These are phyloP conservation scores for Coprinopsis sp. DNA, from an alignment of 768 basidiomycete genomes.

Conservation along the genomic window DNA sequence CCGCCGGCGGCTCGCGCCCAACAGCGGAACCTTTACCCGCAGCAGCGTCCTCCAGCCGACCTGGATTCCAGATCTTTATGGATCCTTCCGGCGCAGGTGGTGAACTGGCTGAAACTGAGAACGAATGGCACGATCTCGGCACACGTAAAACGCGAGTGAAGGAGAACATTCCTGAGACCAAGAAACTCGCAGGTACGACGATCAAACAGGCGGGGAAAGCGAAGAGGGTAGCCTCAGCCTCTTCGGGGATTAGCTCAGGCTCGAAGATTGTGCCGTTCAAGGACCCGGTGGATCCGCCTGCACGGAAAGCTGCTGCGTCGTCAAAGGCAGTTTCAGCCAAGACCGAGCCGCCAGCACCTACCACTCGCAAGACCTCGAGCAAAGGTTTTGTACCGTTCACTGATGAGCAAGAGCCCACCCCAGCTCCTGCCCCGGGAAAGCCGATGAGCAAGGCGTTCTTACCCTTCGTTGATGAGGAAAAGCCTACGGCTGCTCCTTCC, in stretches of 20 bases:
- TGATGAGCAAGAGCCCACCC: no score
- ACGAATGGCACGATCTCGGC: slow-evolving; percentile 68
- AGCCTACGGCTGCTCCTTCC: slow-evolving; percentile 8
- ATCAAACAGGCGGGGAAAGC: slow-evolving; percentile 57
- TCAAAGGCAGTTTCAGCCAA: slow-evolving; percentile 10
- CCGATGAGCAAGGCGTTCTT: slow-evolving; percentile 19
- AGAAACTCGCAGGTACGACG: slow-evolving; percentile 64
- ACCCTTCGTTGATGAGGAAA: slow-evolving; percentile 17
- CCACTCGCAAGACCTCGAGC: no score
- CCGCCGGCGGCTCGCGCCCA: slow-evolving; percentile 26
- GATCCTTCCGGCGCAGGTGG: slow-evolving; percentile 57
- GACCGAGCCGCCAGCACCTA: slow-evolving; percentile 18
- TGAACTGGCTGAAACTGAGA: slow-evolving; percentile 36
- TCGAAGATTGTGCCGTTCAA: slow-evolving; percentile 63
- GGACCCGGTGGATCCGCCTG: slow-evolving; percentile 51
- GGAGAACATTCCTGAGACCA: slow-evolving; percentile 69
- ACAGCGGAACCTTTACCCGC: slow-evolving; percentile 18
- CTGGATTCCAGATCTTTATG: slow-evolving; percentile 61
- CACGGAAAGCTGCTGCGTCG: slow-evolving; percentile 17
- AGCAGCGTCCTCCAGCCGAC: slow-evolving; percentile 44
- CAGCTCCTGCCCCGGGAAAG: no score
- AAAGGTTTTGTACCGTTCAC: no score
- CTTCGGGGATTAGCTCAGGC: slow-evolving; percentile 27
- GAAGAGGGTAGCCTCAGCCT: slow-evolving; percentile 45
- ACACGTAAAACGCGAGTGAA: slow-evolving; percentile 76